Evolutionary conservation across 2,329 filamentous ascomycete genomes (phyloP), one percentile per base, ranked within the genome.

Genomic region (Fusarium sp.): DNA sequence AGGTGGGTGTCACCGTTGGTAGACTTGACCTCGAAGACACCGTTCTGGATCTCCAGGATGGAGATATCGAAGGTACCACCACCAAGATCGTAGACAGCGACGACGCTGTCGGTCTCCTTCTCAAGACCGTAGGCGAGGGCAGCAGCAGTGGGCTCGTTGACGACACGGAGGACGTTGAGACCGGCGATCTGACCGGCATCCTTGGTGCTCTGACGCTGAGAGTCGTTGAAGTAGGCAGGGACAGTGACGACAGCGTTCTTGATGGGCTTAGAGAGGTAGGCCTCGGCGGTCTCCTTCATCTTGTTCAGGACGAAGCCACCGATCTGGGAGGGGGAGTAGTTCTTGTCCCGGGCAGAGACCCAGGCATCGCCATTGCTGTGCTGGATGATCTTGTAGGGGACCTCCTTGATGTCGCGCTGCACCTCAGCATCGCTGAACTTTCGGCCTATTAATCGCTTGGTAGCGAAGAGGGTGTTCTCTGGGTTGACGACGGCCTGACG

Each of bases 21-120:
- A 20, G 96, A 97, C 91, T 98, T 98, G 85, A 98, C 96, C 89
- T 98, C 96, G 85, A 98, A 98, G 66, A 98, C 95, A 85, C 96
- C 96, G 86, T 95, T 95, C 88, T 98, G 95, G 82, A 98, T 98
- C 87, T 98, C 95, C 18, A 98, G 93, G 73, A 98, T 92, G 74
- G 95, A 98, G 86, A 98, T 97, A 95, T 98, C 96, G 87, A 98
- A 98, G 79, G 95, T 98, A 91, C 95, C 95, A 91, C 95, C 95
- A 88, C 95, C 95, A 80, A 98, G 91, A 93, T 98, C 95, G 89
- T 97, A 98, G 84, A 98, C 95, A 79, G 95, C 95, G 81, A 98
- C 93, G 71, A 98, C 87, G 76, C 93, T 91, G 87, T 98, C 95
- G 74, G 91, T 90, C 85, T 97, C 94, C 91, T 98, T 98, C 88